Evolutionary conservation across 768 basidiomycete species (phyloP).

Genomic region (Boletus pseudopeckii): DNA sequence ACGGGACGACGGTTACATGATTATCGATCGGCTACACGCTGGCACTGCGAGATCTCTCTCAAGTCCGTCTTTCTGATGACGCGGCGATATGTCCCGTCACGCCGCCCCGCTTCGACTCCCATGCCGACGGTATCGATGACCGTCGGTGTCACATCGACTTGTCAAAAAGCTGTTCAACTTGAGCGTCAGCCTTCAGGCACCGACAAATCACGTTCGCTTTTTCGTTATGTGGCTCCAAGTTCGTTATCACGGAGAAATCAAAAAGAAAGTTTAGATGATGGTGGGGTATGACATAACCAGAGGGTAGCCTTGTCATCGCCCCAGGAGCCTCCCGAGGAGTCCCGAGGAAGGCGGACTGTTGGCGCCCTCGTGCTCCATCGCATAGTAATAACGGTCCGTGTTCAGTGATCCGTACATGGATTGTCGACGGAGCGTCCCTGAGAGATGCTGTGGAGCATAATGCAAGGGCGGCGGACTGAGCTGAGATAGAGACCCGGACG

Average conservation of each 20-base stretch:
- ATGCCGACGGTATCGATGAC: not conserved
- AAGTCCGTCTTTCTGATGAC: no score
- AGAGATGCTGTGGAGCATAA: not conserved
- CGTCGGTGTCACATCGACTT: no score
- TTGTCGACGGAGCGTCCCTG: constrained; percentile 8
- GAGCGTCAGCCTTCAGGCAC: not conserved
- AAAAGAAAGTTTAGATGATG: no score
- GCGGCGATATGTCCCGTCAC: no score
- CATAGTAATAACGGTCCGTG: not conserved
- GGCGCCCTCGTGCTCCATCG: not conserved
- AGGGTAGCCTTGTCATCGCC: constrained; percentile 11
- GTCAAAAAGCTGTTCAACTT: no score
- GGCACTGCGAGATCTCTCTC: no score
- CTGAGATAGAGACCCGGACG: constrained; percentile 6
- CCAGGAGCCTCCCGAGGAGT: constrained; percentile 22
- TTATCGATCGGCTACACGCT: no score
- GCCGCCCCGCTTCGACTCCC: not conserved
- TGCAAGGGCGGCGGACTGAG: not conserved
- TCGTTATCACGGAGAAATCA: no score
- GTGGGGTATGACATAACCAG: no score
- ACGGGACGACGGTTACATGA: no score
- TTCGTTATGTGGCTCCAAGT: no score
- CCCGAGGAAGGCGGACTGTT: constrained; percentile 8
- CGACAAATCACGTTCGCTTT: not conserved
- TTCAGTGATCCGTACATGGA: constrained; percentile 18